Evolutionary conservation across 306 rosid species (phyloP).

Genomic region (Malus sylvestris): DNA sequence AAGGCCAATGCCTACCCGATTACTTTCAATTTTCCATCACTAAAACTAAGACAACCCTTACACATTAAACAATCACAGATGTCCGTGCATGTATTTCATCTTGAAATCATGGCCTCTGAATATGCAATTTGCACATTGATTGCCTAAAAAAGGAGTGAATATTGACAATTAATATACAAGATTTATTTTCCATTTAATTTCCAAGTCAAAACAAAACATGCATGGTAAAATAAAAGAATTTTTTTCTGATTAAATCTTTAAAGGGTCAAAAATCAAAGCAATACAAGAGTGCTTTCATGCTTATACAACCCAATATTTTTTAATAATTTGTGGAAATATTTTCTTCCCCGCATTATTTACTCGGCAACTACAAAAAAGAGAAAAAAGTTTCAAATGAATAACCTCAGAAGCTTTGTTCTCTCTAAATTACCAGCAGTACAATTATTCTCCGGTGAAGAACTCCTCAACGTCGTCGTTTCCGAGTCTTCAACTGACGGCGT

Average conservation of each 20-base stretch:
- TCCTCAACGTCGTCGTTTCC: conserved; percentile 32
- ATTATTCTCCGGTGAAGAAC: conserved; percentile 1
- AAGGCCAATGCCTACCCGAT: background rate
- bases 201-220: background rate
- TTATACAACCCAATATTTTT: background rate
- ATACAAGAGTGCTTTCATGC: background rate
- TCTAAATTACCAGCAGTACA: conserved; percentile 2
- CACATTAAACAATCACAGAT: background rate
- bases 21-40: background rate
- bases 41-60: background rate
- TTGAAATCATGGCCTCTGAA: background rate
- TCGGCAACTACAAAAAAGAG: background rate
- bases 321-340: background rate
- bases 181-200: no score
- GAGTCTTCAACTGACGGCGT: conserved; percentile 19
- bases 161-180: no score
- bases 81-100: background rate
- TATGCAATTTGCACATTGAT: background rate
- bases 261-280: background rate
- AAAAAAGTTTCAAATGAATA: conserved; percentile 29
- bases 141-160: background rate
- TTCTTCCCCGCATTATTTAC: background rate
- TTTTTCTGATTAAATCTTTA: background rate
- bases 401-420: conserved; percentile 32
- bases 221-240: background rate